A percentile compares a stretch with the other conserved stretches of the same genome.
Evolutionary conservation across 306 rosid species (phyloP).

Genomic region (Rosa chinensis): DNA sequence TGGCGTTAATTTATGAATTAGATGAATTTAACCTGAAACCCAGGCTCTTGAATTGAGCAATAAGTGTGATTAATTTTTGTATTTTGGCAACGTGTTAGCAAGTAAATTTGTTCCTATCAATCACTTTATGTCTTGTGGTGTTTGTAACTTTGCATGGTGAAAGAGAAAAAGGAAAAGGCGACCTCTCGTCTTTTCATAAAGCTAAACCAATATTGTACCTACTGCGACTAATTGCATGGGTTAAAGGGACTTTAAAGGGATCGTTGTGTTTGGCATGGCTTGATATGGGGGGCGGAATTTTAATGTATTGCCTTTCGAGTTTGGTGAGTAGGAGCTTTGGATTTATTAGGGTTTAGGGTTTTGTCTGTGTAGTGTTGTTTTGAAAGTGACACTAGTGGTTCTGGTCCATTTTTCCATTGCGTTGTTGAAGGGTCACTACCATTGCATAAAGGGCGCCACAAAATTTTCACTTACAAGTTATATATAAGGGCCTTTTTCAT

Average conservation of each 20-base stretch:
- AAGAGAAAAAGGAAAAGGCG: not conserved
- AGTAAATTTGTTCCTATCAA: not conserved
- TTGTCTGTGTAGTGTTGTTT: slow-evolving; percentile 12
- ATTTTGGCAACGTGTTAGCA: not conserved
- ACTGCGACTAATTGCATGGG: slow-evolving; percentile 27
- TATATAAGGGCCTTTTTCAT: not conserved
- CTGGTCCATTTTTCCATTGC: slow-evolving; percentile 1
- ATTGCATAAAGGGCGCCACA: not conserved
- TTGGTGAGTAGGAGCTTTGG: slow-evolving; percentile 41
- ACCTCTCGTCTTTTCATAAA: slow-evolving; percentile 39
- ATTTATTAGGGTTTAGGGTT: slow-evolving; percentile 34
- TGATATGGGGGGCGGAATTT: slow-evolving; percentile 19
- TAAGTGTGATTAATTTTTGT: not conserved
- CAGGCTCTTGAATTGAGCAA: not conserved
- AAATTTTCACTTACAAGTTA: not conserved
- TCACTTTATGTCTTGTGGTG: not conserved
- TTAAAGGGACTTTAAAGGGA: slow-evolving; percentile 35
- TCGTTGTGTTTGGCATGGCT: slow-evolving; percentile 32
- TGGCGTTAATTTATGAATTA: not conserved
- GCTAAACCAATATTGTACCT: slow-evolving; percentile 14
- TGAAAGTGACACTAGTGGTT: slow-evolving; percentile 28
- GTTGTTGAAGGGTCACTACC: slow-evolving; percentile 8
- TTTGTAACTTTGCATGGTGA: not conserved
- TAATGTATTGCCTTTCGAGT: slow-evolving; percentile 36
- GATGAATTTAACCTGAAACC: not conserved